These are phyloP conservation scores for Verbena officinalis DNA, from an alignment of 257 asterid genomes.

Conservation along the genomic window DNA sequence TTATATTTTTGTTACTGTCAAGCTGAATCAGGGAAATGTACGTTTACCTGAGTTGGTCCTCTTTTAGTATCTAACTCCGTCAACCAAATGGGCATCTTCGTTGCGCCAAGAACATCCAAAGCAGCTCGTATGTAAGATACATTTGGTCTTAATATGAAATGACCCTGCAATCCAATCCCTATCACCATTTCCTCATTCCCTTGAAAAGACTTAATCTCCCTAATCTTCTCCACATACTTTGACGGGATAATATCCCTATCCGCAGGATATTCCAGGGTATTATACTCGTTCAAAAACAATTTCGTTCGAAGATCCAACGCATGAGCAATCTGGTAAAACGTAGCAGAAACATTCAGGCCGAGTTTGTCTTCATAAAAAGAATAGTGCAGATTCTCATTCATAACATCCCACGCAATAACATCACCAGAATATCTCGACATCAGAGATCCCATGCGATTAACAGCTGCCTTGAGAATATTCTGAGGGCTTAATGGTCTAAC, in stretches of 20 bases:
- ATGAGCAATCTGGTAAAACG: constrained; percentile 47
- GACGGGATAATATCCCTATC: constrained; percentile 45
- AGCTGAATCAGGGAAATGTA: no score
- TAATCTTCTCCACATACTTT: constrained; percentile 38
- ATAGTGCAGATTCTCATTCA: constrained; percentile 64
- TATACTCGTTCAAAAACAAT: constrained; percentile 55
- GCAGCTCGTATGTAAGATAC: constrained; percentile 46
- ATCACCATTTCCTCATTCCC: constrained; percentile 47
- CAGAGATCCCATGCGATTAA: constrained; percentile 38
- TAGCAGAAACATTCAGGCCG: constrained; percentile 54
- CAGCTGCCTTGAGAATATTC: constrained; percentile 35
- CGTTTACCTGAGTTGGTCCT: constrained; percentile 46
- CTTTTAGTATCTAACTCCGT: constrained; percentile 46
- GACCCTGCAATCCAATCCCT: constrained; percentile 58
- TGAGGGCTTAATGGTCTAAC: constrained; percentile 24
- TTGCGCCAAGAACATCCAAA: constrained; percentile 50
- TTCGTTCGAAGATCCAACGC: constrained; percentile 43
- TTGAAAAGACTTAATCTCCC: constrained; percentile 44
- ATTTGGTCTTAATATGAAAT: constrained; percentile 39
- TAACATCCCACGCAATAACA: constrained; percentile 57
- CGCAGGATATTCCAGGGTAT: constrained; percentile 41
- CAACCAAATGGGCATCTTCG: constrained; percentile 58
- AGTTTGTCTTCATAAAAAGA: constrained; percentile 46
- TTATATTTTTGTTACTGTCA: no score
- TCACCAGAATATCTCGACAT: constrained; percentile 50